Percentiles rank a stretch among this genome's conserved stretches.
Conservation (phyloP, 306 rosid species). For the Inga oerstediana region DNA sequence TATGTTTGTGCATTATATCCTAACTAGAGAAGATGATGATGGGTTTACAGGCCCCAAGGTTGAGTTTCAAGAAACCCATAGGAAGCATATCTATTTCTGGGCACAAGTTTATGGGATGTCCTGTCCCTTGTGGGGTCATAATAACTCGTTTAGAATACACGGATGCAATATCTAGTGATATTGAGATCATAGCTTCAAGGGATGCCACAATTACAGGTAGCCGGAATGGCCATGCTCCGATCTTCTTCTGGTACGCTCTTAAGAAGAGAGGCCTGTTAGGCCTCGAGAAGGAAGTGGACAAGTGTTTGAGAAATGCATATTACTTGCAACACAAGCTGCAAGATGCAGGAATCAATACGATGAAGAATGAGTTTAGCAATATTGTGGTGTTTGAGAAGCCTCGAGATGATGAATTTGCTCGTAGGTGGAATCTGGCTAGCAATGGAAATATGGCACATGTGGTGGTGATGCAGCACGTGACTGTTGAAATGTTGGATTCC, state of each 20-base stretch:
- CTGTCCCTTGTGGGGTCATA: conserved; percentile 58
- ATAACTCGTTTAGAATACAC: conserved; percentile 56
- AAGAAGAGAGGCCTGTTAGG: conserved; percentile 62
- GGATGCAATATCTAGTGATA: conserved; percentile 49
- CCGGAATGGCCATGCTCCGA: conserved; percentile 62
- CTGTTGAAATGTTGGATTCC: neutral
- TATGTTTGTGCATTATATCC: neutral
- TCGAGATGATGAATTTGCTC: neutral
- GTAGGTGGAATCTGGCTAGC: neutral
- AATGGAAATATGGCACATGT: neutral
- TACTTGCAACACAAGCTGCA: neutral
- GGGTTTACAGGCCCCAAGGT: neutral
- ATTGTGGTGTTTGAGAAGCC: conserved; percentile 1
- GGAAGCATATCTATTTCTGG: neutral
- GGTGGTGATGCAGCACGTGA: neutral
- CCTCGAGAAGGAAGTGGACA: conserved; percentile 67
- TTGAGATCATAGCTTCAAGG: conserved; percentile 47
- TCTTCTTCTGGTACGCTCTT: conserved; percentile 41
- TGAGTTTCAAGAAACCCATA: neutral
- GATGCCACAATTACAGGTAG: conserved; percentile 61
- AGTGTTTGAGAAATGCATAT: conserved; percentile 57
- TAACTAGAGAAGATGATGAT: neutral
- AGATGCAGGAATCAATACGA: neutral
- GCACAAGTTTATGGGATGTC: neutral
- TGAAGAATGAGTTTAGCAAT: neutral